A percentile compares a stretch with the other conserved stretches of the same genome.
These are phyloP conservation scores for Pseudocohnilembus persalinus DNA, from an alignment of 169 alveolate species.

Conservation along the genomic window DNA sequence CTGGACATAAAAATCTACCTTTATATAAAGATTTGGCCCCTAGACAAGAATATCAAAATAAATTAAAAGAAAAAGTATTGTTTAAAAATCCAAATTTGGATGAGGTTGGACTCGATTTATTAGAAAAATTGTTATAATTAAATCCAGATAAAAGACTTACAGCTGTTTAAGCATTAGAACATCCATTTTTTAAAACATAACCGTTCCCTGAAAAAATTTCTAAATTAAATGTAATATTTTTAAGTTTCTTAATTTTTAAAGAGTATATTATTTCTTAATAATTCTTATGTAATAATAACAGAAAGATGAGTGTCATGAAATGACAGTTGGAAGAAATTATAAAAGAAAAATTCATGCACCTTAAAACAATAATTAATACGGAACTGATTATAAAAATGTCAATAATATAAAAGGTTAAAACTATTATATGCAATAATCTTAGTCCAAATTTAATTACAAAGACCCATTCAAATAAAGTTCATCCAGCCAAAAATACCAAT, in stretches of 20 bases:
- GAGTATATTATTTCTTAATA: no score
- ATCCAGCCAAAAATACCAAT: no score
- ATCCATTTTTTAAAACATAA: conserved; percentile 44
- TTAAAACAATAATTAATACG: no score
- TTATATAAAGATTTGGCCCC: conserved; percentile 53
- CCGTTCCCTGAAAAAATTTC: conserved; percentile 51
- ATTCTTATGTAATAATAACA: not conserved
- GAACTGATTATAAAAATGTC: no score
- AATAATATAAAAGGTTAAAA: no score
- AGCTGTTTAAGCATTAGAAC: conserved; percentile 56
- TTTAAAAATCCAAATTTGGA: conserved; percentile 31
- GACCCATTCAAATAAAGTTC: no score
- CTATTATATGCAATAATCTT: no score
- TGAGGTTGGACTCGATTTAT: conserved; percentile 44
- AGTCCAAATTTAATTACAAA: no score
- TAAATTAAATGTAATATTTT: not conserved
- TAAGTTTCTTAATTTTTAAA: no score
- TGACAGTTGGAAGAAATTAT: not conserved
- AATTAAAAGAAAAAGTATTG: conserved; percentile 32
- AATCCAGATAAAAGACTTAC: conserved; percentile 66
- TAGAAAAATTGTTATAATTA: conserved; percentile 50
- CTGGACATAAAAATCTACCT: conserved; percentile 57
- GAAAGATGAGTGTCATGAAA: not conserved
- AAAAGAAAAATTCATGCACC: not conserved
- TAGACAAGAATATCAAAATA: conserved; percentile 38